These are phyloP conservation scores for Isoetes engelmannii DNA, from an alignment of 83 land plant species.

Conservation along the genomic window DNA sequence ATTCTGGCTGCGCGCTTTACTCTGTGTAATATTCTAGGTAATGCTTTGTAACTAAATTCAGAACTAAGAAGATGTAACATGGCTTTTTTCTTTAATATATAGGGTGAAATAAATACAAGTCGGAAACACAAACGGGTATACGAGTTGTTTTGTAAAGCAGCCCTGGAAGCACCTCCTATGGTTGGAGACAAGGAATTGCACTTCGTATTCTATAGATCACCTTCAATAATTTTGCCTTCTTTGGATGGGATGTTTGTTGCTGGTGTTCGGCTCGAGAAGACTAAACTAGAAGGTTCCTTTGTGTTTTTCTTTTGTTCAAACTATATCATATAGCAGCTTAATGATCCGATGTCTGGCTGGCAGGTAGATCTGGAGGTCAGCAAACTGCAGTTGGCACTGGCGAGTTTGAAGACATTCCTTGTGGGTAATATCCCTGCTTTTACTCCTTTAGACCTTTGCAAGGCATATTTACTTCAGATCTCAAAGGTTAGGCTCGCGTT, in stretches of 20 bases:
- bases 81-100: neutral
- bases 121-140: slow-evolving; percentile 72
- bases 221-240: slow-evolving; percentile 51
- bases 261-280: slow-evolving; percentile 76
- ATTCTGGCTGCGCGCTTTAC: too few relatives aligned
- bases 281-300: slow-evolving; percentile 58
- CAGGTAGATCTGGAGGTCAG: slow-evolving; percentile 18
- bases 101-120: slow-evolving; percentile 81
- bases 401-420: slow-evolving; percentile 58
- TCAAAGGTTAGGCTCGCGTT: too few relatives aligned
- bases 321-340: neutral
- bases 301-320: neutral
- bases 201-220: slow-evolving; percentile 74
- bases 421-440: slow-evolving; percentile 39
- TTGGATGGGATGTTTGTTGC: slow-evolving; percentile 35
- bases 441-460: neutral
- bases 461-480: too few relatives aligned
- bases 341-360: neutral
- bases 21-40: too few relatives aligned
- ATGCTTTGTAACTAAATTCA: too few relatives aligned
- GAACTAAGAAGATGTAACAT: too few relatives aligned
- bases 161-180: slow-evolving; percentile 23
- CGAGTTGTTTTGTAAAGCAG: slow-evolving; percentile 81
- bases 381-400: slow-evolving; percentile 78
- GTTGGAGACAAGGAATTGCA: slow-evolving; percentile 56